A percentile compares a stretch with the other conserved stretches of the same genome.
Conservation (phyloP, 192 early-diverging fungal species). For the Entomortierella lignicola region DNA sequence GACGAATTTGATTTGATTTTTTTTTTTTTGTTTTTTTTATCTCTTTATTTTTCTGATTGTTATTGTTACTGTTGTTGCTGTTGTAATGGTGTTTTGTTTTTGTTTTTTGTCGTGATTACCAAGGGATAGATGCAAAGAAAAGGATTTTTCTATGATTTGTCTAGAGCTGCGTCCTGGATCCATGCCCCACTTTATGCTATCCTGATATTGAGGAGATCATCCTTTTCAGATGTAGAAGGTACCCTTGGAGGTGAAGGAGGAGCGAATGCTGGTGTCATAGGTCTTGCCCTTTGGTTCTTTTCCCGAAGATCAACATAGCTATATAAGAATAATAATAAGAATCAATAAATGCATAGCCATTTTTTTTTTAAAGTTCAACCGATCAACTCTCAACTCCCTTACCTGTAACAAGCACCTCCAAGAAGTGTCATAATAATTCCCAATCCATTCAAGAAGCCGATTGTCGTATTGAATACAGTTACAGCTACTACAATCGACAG, state of each 20-base stretch:
- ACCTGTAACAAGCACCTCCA: conserved; percentile 71
- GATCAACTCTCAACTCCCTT: not conserved
- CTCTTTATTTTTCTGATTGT: not conserved
- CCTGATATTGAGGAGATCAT: conserved; percentile 42
- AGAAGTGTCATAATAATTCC: conserved; percentile 72
- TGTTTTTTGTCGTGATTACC: no score
- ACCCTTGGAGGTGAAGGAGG: conserved; percentile 26
- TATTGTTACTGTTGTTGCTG: no score
- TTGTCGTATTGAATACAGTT: conserved; percentile 67
- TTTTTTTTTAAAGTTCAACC: no score
- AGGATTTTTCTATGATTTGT: not conserved
- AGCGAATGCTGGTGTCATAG: conserved; percentile 42
- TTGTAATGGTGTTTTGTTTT: no score
- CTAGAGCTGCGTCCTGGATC: not conserved
- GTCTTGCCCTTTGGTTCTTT: conserved; percentile 41
- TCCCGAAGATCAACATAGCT: conserved; percentile 43
- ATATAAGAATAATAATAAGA: not conserved
- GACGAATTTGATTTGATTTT: not conserved
- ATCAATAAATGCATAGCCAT: no score
- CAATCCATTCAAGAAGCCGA: conserved; percentile 64
- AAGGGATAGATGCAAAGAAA: not conserved
- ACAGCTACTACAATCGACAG: conserved; percentile 74
- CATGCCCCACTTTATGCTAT: conserved; percentile 14
- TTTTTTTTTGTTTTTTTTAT: not conserved
- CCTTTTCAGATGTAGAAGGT: conserved; percentile 31